Evolutionary conservation across 257 asterid genomes (phyloP).

Genomic region (Mitragyna speciosa): DNA sequence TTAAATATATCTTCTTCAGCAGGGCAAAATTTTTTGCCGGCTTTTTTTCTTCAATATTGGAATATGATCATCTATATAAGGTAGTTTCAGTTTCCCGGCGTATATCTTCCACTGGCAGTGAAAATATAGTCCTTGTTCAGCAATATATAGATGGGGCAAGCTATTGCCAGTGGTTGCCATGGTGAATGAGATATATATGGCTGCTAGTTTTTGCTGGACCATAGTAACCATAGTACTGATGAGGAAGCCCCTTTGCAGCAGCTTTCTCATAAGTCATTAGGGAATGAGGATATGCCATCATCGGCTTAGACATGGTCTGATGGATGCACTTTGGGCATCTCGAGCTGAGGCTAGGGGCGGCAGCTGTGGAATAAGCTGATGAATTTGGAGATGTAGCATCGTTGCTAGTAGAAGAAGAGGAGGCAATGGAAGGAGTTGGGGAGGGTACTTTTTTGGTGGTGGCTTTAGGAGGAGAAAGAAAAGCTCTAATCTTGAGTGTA

Average conservation of each 20-base stretch:
- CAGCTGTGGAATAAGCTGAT: slow-evolving; percentile 24
- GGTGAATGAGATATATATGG: slow-evolving; percentile 43
- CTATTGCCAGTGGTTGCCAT: slow-evolving; percentile 63
- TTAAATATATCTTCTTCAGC: slow-evolving; percentile 21
- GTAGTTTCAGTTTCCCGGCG: not conserved
- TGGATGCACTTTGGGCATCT: slow-evolving; percentile 31
- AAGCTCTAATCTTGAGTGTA: slow-evolving; percentile 62
- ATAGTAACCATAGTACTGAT: slow-evolving; percentile 26
- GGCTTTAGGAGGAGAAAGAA: slow-evolving; percentile 51
- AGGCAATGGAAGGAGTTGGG: slow-evolving; percentile 49
- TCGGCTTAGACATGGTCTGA: slow-evolving; percentile 35
- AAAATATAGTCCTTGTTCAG: not conserved
- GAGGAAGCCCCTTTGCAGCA: slow-evolving; percentile 37
- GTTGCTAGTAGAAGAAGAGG: slow-evolving; percentile 41
- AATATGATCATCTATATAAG: not conserved
- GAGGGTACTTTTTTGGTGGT: slow-evolving; percentile 34
- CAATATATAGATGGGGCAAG: slow-evolving; percentile 1
- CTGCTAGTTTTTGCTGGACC: slow-evolving; percentile 40
- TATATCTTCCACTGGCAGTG: not conserved
- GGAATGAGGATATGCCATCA: slow-evolving; percentile 37
- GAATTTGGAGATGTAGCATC: slow-evolving; percentile 49
- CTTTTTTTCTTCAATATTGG: slow-evolving; percentile 9
- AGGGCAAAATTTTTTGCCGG: slow-evolving; percentile 1
- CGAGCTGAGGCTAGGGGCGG: slow-evolving; percentile 28
- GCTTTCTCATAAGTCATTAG: slow-evolving; percentile 22